phyloP scores from a whole-genome alignment of 164 flowering plant genomes.

The Dillenia suffruticosa region DNA sequence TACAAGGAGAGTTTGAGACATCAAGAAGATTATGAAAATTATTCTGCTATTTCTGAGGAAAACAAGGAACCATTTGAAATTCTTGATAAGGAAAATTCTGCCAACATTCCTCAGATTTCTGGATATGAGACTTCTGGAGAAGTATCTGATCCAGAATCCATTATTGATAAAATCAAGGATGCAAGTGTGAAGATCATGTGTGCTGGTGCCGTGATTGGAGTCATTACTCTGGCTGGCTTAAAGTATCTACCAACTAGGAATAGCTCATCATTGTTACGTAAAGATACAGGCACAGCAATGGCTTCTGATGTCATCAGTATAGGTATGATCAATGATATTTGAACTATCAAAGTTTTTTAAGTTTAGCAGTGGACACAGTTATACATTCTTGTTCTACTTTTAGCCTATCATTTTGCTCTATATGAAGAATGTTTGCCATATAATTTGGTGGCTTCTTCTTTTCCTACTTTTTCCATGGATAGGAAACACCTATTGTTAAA shows the following conservation, averaged over 20 bases:
- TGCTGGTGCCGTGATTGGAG: constrained; percentile 72
- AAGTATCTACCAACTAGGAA: constrained; percentile 47
- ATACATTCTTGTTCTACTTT: too few species aligned
- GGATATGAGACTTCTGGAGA: constrained; percentile 25
- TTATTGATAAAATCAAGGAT: constrained; percentile 67
- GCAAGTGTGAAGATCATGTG: constrained; percentile 70
- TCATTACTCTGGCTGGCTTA: constrained; percentile 56
- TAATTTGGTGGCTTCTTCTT: background rate
- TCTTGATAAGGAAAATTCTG: constrained; percentile 24
- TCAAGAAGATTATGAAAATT: constrained; percentile 30
- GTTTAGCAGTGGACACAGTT: too few species aligned
- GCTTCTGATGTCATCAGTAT: constrained; percentile 54
- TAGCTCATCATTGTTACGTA: constrained; percentile 22
- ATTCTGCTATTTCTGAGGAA: constrained; percentile 20
- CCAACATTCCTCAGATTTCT: constrained; percentile 20
- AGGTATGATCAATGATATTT: constrained; percentile 49
- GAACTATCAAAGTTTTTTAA: too few species aligned
- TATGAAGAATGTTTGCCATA: too few species aligned
- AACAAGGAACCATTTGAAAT: constrained; percentile 19
- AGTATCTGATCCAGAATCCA: constrained; percentile 36
- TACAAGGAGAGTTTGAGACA: constrained; percentile 21
- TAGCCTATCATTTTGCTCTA: too few species aligned
- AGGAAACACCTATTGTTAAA: background rate
- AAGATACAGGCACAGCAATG: constrained; percentile 44
- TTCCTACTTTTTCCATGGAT: background rate